These are phyloP conservation scores for Sambucus nigra DNA, from an alignment of 129 eudicot species.

Conservation along the genomic window DNA sequence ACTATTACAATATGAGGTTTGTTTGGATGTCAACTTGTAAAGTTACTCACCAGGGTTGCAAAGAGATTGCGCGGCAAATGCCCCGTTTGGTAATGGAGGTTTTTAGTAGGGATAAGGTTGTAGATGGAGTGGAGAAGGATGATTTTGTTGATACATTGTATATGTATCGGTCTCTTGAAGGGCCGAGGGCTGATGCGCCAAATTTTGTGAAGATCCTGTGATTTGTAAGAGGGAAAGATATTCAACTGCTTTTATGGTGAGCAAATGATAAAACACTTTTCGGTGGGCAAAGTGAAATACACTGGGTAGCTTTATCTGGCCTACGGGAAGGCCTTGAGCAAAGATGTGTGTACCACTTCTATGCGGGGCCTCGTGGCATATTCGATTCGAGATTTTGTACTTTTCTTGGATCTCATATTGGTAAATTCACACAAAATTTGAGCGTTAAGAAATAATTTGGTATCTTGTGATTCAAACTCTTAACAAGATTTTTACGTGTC, in stretches of 20 bases:
- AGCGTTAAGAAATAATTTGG: no score
- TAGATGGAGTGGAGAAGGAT: conserved; percentile 21
- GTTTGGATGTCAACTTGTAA: conserved; percentile 65
- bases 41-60: conserved; percentile 45
- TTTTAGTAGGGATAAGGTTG: conserved; percentile 24
- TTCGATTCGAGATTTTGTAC: no score
- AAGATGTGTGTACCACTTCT: conserved; percentile 9
- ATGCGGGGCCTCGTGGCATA: no score
- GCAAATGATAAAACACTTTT: not conserved
- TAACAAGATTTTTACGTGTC: no score
- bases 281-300: not conserved
- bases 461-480: no score
- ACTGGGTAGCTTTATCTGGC: conserved; percentile 3
- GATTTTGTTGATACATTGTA: conserved; percentile 52
- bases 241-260: no score
- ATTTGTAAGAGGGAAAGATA: no score
- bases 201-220: conserved; percentile 47
- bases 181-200: conserved; percentile 61
- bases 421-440: no score
- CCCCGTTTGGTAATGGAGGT: conserved; percentile 60
- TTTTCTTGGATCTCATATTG: no score
- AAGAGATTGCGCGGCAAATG: conserved; percentile 38
- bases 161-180: conserved; percentile 67
- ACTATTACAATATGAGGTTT: conserved; percentile 67
- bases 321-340: not conserved